Base-by-base conservation (phyloP, 1,139 yeast species). In the Geotrichum aggregatum region DNA sequence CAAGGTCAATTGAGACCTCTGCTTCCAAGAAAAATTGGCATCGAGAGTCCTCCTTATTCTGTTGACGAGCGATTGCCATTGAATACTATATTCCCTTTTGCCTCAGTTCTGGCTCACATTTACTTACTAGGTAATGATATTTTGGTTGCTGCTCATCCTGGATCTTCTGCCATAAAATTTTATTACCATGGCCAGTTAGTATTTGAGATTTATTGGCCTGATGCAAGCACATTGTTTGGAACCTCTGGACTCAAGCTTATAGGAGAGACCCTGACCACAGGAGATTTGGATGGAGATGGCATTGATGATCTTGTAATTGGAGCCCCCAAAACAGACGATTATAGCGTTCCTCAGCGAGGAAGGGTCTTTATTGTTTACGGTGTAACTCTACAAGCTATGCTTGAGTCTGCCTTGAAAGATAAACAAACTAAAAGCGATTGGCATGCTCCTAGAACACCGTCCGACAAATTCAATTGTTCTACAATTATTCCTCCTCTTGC, bases 231-330 rank as follows among this genome's bases (percentile, higher is more conserved):
- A 0, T 45, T 35, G 6, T 68, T 72, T 47, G 82, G 82, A 0
- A 19, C 54, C 0, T 39, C 55, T 1, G 81, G 81, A 0, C 44
- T 59, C 1, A 77, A 77, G 54, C 66, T 68, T 61, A 59, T 65
- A 55, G 68, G 78, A 50, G 58, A 58, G 40, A 41, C 62, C 1
- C 58, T 73, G 24, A 54, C 59, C 0, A 62, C 66, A 0, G 64
- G 63, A 3, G 76, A 75, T 52, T 39, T 70, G 8, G 69, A 70
- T 56, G 63, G 61, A 3, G 73, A 71, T 48, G 73, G 72, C 0
- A 56, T 63, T 13, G 71, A 71, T 0, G 80, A 77, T 42, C 57
- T 80, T 19, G 52, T 77, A 1, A 59, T 80, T 2, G 76, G 77
- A 0, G 71, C 79, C 0, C 75, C 75, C 6, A 68, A 65, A 49